Conservation (phyloP, 2,329 filamentous ascomycete genomes). For the Plectosphaerella sp. region DNA sequence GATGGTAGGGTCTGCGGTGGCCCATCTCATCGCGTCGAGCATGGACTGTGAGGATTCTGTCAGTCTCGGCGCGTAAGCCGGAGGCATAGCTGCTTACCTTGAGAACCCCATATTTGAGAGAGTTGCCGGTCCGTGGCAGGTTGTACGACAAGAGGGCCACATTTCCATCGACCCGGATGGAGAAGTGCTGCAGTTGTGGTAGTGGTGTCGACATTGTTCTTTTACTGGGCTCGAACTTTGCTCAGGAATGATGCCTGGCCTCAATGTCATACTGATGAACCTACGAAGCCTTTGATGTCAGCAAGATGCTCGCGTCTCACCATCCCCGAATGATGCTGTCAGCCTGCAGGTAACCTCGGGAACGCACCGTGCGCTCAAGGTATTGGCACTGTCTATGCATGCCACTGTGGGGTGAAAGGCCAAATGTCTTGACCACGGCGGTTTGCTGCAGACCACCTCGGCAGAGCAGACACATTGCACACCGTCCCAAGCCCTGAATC, state of each 20-base stretch:
- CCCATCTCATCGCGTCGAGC: slow-evolving; percentile 1
- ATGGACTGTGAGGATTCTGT: not conserved
- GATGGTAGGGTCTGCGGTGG: not conserved
- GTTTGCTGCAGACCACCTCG: too few species aligned
- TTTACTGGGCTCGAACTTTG: not conserved
- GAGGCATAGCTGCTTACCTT: not conserved
- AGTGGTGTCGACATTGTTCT: not conserved
- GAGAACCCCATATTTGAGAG: not conserved
- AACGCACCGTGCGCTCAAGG: too few species aligned
- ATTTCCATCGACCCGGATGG: not conserved
- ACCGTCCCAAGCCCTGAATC: too few species aligned
- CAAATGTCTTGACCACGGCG: too few species aligned
- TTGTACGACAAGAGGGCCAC: slow-evolving; percentile 2
- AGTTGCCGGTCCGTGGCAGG: slow-evolving; percentile 1
- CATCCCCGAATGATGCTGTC: too few species aligned
- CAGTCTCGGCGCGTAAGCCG: not conserved
- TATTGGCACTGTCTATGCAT: too few species aligned
- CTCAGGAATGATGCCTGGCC: too few species aligned
- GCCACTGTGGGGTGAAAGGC: too few species aligned
- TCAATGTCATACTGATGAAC: not conserved
- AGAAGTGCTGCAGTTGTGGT: not conserved
- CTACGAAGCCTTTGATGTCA: too few species aligned
- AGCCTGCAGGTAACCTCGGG: too few species aligned
- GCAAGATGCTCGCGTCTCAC: too few species aligned
- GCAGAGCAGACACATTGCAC: too few species aligned